Percentiles rank a stretch among this genome's conserved stretches.
Evolutionary conservation across 306 rosid genomes (phyloP).

Genomic region (Casuarina equisetifolia): DNA sequence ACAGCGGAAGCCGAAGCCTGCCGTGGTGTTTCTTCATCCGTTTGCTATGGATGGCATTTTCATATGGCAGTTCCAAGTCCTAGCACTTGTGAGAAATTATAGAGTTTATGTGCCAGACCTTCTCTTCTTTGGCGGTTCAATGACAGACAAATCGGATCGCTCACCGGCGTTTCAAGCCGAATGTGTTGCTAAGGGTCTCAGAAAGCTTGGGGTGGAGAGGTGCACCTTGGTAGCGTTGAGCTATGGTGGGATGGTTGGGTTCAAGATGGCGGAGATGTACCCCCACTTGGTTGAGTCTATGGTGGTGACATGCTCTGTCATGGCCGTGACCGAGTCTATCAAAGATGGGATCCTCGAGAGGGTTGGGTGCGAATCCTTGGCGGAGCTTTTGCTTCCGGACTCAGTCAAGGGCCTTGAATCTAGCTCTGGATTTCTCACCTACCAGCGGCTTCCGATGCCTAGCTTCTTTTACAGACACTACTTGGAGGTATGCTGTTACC

Average conservation of each 20-base stretch:
- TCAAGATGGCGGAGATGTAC: constrained; percentile 37
- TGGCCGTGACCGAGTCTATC: constrained; percentile 36
- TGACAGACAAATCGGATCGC: constrained; percentile 35
- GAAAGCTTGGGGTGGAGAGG: constrained; percentile 39
- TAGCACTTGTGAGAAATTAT: constrained; percentile 28
- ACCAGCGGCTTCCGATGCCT: constrained; percentile 31
- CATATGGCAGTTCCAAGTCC: constrained; percentile 48
- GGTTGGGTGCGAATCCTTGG: constrained; percentile 33
- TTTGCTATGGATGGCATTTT: constrained; percentile 38
- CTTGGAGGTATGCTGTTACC: constrained; percentile 29
- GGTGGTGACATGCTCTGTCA: constrained; percentile 34
- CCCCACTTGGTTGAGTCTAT: constrained; percentile 40
- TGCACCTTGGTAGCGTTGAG: constrained; percentile 42
- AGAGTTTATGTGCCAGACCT: constrained; percentile 43
- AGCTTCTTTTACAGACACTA: constrained; percentile 26
- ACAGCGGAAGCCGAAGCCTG: not conserved
- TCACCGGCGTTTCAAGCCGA: constrained; percentile 45
- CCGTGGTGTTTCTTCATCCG: constrained; percentile 42
- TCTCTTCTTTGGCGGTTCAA: constrained; percentile 42
- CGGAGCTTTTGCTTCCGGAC: constrained; percentile 37
- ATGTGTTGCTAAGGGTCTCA: constrained; percentile 45
- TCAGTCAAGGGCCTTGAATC: constrained; percentile 23
- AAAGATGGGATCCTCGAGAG: constrained; percentile 20
- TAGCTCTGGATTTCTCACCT: constrained; percentile 17
- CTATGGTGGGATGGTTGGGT: constrained; percentile 54